A percentile compares a stretch with the other conserved stretches of the same genome.
phyloP scores from a whole-genome alignment of 2,329 filamentous ascomycete genomes.

The Tolypocladium ovalisporum region DNA sequence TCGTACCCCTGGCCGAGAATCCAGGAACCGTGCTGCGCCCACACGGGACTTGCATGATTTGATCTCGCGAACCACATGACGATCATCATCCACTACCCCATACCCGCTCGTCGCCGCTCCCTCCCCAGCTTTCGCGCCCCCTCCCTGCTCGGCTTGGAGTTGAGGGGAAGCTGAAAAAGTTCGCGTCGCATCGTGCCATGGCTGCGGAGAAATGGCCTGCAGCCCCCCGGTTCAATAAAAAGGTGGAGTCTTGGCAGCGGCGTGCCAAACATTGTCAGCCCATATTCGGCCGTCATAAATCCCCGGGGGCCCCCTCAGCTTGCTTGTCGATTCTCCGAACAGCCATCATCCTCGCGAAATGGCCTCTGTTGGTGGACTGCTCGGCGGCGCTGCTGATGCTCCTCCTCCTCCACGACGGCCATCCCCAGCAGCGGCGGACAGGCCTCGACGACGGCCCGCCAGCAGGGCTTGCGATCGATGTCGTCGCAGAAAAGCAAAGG shows the following conservation, averaged over 20 bases:
- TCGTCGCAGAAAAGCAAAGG: slow-evolving; percentile 24
- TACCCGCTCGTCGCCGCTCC: not conserved
- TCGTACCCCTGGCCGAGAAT: not conserved
- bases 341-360: not conserved
- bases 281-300: not conserved
- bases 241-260: slow-evolving; percentile 1
- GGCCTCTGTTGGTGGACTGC: not conserved
- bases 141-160: not conserved
- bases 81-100: not conserved
- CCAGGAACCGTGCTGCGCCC: not conserved
- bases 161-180: not conserved
- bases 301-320: not conserved
- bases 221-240: slow-evolving; percentile 1
- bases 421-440: slow-evolving; percentile 3
- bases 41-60: not conserved
- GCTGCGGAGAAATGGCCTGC: slow-evolving; percentile 2
- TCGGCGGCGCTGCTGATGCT: too few species aligned
- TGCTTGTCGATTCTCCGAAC: not conserved
- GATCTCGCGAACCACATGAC: not conserved
- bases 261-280: not conserved
- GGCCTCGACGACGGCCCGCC: slow-evolving; percentile 9
- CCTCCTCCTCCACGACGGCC: slow-evolving; percentile 8
- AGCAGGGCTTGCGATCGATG: slow-evolving; percentile 24
- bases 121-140: not conserved
- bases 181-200: not conserved